phyloP scores from a whole-genome alignment of 2,329 filamentous ascomycete species.

The Lecanoromycetidae sp. region DNA sequence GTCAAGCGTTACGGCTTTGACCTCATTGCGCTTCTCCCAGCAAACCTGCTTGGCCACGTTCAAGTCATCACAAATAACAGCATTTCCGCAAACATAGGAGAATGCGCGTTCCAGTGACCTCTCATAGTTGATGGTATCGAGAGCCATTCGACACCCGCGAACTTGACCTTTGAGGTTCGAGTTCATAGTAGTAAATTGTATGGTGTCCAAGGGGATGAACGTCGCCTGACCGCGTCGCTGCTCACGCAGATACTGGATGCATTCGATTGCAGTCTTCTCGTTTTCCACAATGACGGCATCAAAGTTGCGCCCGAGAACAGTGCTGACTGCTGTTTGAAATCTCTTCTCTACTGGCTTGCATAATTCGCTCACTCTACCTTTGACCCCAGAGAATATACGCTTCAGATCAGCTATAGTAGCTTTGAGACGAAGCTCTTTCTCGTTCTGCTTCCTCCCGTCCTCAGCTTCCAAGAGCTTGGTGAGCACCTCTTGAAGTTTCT shows the following conservation, averaged over 20 bases:
- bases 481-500: conserved; percentile 73
- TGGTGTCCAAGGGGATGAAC: conserved; percentile 93
- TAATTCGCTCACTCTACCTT: conserved; percentile 77
- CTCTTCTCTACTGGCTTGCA: conserved; percentile 97
- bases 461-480: conserved; percentile 75
- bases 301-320: conserved; percentile 82
- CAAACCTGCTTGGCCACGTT: conserved; percentile 79
- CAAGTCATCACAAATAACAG: conserved; percentile 83
- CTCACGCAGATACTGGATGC: conserved; percentile 86
- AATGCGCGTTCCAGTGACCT: conserved; percentile 79
- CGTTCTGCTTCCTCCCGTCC: conserved; percentile 71
- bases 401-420: conserved; percentile 79
- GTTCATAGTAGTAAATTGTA: conserved; percentile 85
- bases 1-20: conserved; percentile 88
- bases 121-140: conserved; percentile 94
- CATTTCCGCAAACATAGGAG: conserved; percentile 86
- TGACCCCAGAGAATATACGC: conserved; percentile 81
- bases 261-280: conserved; percentile 86
- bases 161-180: conserved; percentile 81
- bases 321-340: conserved; percentile 83
- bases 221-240: conserved; percentile 78
- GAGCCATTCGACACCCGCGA: conserved; percentile 71
- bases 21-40: conserved; percentile 71
- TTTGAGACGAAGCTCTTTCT: conserved; percentile 65
- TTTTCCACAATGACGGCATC: conserved; percentile 92